Conservation (phyloP, 1,284 basidiomycete genomes). For the Ustilago esculenta region DNA sequence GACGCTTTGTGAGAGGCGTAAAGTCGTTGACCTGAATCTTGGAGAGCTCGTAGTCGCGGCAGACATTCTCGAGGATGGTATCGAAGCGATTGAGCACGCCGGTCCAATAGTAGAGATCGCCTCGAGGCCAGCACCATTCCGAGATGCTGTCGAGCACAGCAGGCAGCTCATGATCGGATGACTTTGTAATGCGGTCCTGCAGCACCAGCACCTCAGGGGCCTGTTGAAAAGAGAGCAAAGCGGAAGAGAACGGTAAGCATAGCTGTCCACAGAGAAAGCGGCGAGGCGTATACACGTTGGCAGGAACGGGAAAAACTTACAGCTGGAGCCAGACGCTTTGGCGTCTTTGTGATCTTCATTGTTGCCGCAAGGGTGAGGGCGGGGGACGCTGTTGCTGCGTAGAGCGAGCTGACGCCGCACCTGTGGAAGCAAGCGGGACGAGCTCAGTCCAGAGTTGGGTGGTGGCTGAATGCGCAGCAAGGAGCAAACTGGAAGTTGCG, state of each 20-base stretch:
- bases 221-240: slow-evolving; percentile 5
- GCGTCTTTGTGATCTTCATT: slow-evolving; percentile 67
- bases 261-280: neutral
- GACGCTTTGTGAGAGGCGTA: slow-evolving; percentile 77
- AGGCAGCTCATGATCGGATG: slow-evolving; percentile 60
- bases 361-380: neutral
- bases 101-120: slow-evolving; percentile 96
- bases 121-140: slow-evolving; percentile 91
- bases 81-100: slow-evolving; percentile 95
- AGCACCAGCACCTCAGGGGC: slow-evolving; percentile 53
- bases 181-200: slow-evolving; percentile 51
- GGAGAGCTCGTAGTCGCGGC: slow-evolving; percentile 76
- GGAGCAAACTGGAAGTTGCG: too few species aligned
- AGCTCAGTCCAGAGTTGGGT: too few species aligned
- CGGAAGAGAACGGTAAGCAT: neutral
- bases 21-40: slow-evolving; percentile 77
- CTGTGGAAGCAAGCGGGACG: neutral
- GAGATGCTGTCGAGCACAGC: slow-evolving; percentile 54
- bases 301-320: slow-evolving; percentile 34
- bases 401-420: slow-evolving; percentile 19
- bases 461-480: neutral
- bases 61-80: slow-evolving; percentile 81
- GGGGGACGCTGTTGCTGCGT: slow-evolving; percentile 9
- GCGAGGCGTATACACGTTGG: neutral
- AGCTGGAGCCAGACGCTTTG: slow-evolving; percentile 62